Evolutionary conservation across 2,329 filamentous ascomycete species (phyloP).

Genomic region (Cordyceps militaris): DNA sequence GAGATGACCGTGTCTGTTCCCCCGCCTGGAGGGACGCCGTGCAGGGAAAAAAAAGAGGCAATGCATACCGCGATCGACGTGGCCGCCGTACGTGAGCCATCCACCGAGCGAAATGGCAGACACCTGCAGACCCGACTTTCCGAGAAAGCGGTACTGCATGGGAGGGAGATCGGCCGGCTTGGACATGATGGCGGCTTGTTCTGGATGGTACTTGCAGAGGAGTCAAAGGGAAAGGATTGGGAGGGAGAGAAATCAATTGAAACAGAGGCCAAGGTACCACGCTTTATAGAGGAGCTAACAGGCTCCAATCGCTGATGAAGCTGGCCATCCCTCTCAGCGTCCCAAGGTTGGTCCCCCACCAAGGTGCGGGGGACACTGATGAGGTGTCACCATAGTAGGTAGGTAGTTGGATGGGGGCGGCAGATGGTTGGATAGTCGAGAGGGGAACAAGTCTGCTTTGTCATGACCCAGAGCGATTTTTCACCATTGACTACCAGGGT

Average conservation of each 20-base stretch:
- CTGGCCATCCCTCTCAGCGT: neutral
- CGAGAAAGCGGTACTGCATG: conserved; percentile 68
- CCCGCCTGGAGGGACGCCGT: neutral
- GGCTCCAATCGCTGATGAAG: conserved; percentile 4
- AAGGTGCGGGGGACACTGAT: conserved; percentile 1
- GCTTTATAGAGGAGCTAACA: neutral
- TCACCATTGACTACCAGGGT: neutral
- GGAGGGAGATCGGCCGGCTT: conserved; percentile 37
- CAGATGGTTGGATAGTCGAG: neutral
- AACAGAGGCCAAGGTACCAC: neutral
- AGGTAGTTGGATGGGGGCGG: neutral
- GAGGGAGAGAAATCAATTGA: neutral
- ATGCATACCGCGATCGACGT: conserved; percentile 56
- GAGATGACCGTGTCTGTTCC: neutral
- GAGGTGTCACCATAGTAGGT: neutral
- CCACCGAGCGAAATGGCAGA: conserved; percentile 65
- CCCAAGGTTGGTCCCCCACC: neutral
- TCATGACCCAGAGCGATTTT: neutral
- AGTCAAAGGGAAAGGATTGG: neutral
- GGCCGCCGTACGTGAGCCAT: conserved; percentile 69
- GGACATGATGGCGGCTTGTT: conserved; percentile 21
- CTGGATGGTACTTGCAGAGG: neutral
- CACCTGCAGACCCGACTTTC: conserved; percentile 65
- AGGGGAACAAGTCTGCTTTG: neutral
- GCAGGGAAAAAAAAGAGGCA: neutral